These are phyloP conservation scores for Neofusicoccum sp. DNA, from an alignment of 2,329 filamentous ascomycete species.

Conservation along the genomic window DNA sequence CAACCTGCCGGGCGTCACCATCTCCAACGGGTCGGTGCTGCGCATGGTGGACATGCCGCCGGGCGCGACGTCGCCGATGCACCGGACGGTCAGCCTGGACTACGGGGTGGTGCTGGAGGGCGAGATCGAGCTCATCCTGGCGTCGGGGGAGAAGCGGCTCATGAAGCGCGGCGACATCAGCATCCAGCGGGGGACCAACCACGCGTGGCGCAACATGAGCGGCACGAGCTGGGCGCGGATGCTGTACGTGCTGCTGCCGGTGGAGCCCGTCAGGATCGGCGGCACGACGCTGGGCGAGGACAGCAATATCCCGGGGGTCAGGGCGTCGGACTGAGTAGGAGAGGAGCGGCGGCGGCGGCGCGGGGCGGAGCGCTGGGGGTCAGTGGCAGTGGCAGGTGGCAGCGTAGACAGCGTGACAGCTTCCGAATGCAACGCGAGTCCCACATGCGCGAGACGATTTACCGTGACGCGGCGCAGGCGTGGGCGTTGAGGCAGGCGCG, in stretches of 20 bases:
- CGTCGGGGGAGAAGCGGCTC: conserved; percentile 35
- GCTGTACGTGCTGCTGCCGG: conserved; percentile 38
- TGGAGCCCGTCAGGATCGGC: conserved; percentile 34
- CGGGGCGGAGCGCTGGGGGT: too few relatives aligned
- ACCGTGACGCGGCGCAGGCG: too few relatives aligned
- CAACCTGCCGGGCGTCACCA: conserved; percentile 49
- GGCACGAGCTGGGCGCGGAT: conserved; percentile 35
- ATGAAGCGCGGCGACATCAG: conserved; percentile 18
- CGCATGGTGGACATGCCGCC: conserved; percentile 42
- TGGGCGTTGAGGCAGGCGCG: too few relatives aligned
- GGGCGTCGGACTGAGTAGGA: conserved; percentile 33
- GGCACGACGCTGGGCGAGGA: conserved; percentile 33
- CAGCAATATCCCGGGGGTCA: conserved; percentile 36
- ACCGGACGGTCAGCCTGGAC: conserved; percentile 40
- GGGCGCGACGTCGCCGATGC: conserved; percentile 37
- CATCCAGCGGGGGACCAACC: conserved; percentile 18
- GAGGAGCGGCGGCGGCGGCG: background rate
- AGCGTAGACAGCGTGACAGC: too few relatives aligned
- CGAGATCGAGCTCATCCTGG: conserved; percentile 38
- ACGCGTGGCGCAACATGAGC: conserved; percentile 16
- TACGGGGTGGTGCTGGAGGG: conserved; percentile 41
- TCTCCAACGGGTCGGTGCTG: conserved; percentile 49
- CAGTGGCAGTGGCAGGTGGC: too few relatives aligned
- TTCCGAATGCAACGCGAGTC: too few relatives aligned
- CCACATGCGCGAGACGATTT: too few relatives aligned